Conservation (phyloP, 2,329 filamentous ascomycete genomes). For the Mollisia scopiformis region DNA sequence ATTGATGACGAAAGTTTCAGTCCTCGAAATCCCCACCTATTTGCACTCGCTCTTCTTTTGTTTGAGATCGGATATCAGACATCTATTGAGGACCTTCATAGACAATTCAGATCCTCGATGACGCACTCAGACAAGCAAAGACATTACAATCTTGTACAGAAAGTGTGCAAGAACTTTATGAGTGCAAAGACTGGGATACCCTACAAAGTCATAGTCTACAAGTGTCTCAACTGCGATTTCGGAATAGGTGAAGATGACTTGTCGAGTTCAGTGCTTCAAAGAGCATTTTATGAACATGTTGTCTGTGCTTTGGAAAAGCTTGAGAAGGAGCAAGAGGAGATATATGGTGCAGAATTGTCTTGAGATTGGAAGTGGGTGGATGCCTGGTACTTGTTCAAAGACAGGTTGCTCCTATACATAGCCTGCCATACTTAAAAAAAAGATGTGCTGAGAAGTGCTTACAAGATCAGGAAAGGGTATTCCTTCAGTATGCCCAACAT, state of each 20-base stretch:
- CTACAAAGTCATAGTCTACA: not conserved
- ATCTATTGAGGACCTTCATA: not conserved
- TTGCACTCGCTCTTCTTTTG: not conserved
- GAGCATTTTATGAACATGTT: not conserved
- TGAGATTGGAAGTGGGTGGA: not conserved
- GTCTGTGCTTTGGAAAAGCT: not conserved
- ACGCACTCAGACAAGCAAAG: not conserved
- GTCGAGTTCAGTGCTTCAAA: not conserved
- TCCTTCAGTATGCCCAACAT: no score
- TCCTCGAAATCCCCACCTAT: not conserved
- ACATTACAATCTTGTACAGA: not conserved
- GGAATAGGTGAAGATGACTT: not conserved
- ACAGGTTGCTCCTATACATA: no score
- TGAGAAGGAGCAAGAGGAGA: not conserved
- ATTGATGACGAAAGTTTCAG: not conserved
- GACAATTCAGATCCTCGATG: not conserved
- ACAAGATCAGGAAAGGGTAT: no score
- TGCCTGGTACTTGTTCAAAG: not conserved
- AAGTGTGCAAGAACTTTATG: conserved; percentile 1
- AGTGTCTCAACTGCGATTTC: not conserved
- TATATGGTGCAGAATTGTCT: not conserved
- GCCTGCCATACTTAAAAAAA: no score
- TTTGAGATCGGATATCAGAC: not conserved
- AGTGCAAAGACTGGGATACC: not conserved
- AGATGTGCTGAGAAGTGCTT: no score